Evolutionary conservation across 106 monocot species (phyloP).

Genomic region (Triglochin maritima): DNA sequence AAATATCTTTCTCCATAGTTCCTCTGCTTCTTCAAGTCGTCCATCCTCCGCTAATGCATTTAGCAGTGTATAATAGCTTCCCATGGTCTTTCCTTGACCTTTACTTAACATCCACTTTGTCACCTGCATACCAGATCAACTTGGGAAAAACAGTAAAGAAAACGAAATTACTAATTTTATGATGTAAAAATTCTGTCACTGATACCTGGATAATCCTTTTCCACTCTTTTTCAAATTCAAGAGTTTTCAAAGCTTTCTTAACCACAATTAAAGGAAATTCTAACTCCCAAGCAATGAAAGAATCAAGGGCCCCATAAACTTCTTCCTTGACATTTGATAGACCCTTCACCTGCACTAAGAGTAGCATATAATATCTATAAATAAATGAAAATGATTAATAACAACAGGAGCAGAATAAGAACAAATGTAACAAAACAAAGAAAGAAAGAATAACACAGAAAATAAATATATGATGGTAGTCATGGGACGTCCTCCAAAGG

Average conservation of each 20-base stretch:
- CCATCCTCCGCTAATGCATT: constrained; percentile 94
- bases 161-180: background rate
- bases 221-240: constrained; percentile 84
- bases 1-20: constrained; percentile 74
- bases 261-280: constrained; percentile 93
- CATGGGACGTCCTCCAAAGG: no score
- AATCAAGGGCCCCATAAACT: constrained; percentile 95
- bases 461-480: no score
- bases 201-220: constrained; percentile 92
- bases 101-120: constrained; percentile 98
- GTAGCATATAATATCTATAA: background rate
- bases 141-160: background rate
- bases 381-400: background rate
- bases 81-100: constrained; percentile 98
- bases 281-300: constrained; percentile 94
- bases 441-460: no score
- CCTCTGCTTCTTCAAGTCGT: constrained; percentile 83
- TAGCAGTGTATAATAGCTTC: constrained; percentile 67
- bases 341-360: constrained; percentile 56
- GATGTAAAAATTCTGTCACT: background rate
- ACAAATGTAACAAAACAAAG: no score
- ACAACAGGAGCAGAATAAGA: no score
- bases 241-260: constrained; percentile 87
- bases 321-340: constrained; percentile 97
- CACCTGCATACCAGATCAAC: constrained; percentile 28